Evolutionary conservation across 371 early-diverging fungal species (phyloP).

Genomic region (Choanephora cucurbitarum): DNA sequence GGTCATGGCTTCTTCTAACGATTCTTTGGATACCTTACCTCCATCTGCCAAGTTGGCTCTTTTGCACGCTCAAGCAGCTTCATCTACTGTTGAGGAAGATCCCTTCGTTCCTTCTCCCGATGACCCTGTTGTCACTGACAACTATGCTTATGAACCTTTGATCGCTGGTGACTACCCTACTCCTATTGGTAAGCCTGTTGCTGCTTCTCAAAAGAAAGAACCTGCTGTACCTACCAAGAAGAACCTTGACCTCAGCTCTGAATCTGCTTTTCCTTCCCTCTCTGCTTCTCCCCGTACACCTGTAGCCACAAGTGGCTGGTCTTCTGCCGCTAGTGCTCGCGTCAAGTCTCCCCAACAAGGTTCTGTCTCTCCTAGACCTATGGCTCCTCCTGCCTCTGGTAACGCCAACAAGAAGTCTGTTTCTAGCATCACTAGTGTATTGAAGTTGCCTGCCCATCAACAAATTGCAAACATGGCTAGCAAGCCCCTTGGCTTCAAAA

Average conservation of each 20-base stretch:
- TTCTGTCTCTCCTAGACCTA: constrained; percentile 19
- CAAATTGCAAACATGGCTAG: constrained; percentile 46
- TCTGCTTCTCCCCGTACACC: constrained; percentile 58
- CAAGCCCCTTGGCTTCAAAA: constrained; percentile 58
- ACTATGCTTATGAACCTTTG: constrained; percentile 41
- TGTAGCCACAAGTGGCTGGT: constrained; percentile 49
- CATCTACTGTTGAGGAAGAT: constrained; percentile 28
- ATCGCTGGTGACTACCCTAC: constrained; percentile 50
- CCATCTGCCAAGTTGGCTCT: constrained; percentile 53
- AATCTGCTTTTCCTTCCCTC: constrained; percentile 72
- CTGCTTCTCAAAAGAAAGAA: constrained; percentile 26
- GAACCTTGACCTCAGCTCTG: constrained; percentile 62
- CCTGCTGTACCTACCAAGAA: constrained; percentile 31
- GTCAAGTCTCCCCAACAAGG: constrained; percentile 57
- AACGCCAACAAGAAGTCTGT: constrained; percentile 15
- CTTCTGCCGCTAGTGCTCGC: constrained; percentile 52
- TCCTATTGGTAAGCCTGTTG: constrained; percentile 38
- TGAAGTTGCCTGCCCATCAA: constrained; percentile 66
- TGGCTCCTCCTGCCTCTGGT: constrained; percentile 29
- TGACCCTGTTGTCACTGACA: constrained; percentile 47
- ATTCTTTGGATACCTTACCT: constrained; percentile 38
- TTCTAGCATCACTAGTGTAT: constrained; percentile 54
- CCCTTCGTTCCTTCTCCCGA: constrained; percentile 44
- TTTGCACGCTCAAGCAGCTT: constrained; percentile 46
- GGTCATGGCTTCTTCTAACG: constrained; percentile 26